These are phyloP conservation scores for Trypanosoma theileri DNA, from an alignment of 208 protist genomes.

Conservation along the genomic window DNA sequence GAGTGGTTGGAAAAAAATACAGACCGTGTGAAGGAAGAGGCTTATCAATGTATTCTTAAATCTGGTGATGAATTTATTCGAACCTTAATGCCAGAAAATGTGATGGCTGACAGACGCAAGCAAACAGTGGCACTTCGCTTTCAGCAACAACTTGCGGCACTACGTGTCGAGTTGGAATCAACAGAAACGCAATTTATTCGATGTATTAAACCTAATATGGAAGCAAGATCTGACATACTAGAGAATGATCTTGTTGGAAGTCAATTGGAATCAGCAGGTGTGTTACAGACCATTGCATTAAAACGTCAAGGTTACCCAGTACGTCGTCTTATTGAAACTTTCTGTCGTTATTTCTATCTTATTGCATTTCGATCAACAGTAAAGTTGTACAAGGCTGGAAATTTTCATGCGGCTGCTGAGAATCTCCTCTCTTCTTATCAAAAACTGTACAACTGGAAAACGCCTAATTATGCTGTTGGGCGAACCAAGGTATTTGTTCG, in stretches of 20 bases:
- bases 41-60: conserved; percentile 46
- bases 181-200: conserved; percentile 94
- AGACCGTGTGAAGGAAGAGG: conserved; percentile 86
- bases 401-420: conserved; percentile 47
- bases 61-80: conserved; percentile 65
- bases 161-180: conserved; percentile 78
- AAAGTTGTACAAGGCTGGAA: conserved; percentile 35
- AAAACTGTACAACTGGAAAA: conserved; percentile 55
- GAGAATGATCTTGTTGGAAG: conserved; percentile 78
- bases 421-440: conserved; percentile 63
- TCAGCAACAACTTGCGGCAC: conserved; percentile 67
- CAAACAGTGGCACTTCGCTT: conserved; percentile 85
- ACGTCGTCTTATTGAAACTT: conserved; percentile 68
- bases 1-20: conserved; percentile 93
- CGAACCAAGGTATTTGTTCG: conserved; percentile 88
- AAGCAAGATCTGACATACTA: conserved; percentile 54
- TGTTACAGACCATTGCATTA: conserved; percentile 90
- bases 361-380: conserved; percentile 54
- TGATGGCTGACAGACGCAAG: conserved; percentile 45
- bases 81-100: conserved; percentile 53
- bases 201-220: conserved; percentile 93
- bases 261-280: conserved; percentile 90
- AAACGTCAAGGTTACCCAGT: conserved; percentile 91
- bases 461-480: conserved; percentile 78
- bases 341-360: conserved; percentile 81